Percentiles rank a stretch among this genome's conserved stretches.
Evolutionary conservation across 1,284 basidiomycete species (phyloP).

Genomic region (Ustilago nuda): DNA sequence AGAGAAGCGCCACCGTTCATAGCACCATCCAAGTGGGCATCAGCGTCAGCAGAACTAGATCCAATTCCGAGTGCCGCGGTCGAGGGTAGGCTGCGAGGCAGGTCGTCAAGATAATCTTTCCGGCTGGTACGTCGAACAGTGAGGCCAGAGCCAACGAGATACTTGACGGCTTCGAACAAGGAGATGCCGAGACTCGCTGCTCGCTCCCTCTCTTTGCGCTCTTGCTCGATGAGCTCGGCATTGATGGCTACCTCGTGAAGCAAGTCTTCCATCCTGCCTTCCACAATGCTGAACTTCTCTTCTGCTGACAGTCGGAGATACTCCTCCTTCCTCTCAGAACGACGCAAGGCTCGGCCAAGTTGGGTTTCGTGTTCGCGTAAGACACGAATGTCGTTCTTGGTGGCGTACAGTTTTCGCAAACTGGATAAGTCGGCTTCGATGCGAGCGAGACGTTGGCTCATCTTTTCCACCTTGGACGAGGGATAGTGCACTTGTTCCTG

Average conservation of each 20-base stretch:
- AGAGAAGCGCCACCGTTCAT: slow-evolving; percentile 8
- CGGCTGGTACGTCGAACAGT: slow-evolving; percentile 27
- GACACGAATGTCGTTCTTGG: slow-evolving; percentile 65
- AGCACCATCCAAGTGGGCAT: slow-evolving; percentile 10
- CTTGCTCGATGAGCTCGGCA: slow-evolving; percentile 65
- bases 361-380: slow-evolving; percentile 68
- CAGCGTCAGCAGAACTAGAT: slow-evolving; percentile 14
- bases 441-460: slow-evolving; percentile 61
- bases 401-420: slow-evolving; percentile 59
- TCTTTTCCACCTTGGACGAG: slow-evolving; percentile 62
- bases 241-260: slow-evolving; percentile 65
- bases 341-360: slow-evolving; percentile 66
- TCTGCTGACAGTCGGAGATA: slow-evolving; percentile 57
- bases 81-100: slow-evolving; percentile 46
- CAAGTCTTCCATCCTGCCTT: slow-evolving; percentile 63
- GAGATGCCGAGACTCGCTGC: slow-evolving; percentile 48
- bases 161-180: slow-evolving; percentile 60
- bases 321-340: slow-evolving; percentile 64
- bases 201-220: slow-evolving; percentile 58
- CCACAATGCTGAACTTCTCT: slow-evolving; percentile 63
- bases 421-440: slow-evolving; percentile 66
- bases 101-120: slow-evolving; percentile 50
- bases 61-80: slow-evolving; percentile 48
- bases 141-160: slow-evolving; percentile 51
- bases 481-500: slow-evolving; percentile 67